Evolutionary conservation across 192 early-diverging fungal genomes (phyloP).

Genomic region (Diversispora epigaea): DNA sequence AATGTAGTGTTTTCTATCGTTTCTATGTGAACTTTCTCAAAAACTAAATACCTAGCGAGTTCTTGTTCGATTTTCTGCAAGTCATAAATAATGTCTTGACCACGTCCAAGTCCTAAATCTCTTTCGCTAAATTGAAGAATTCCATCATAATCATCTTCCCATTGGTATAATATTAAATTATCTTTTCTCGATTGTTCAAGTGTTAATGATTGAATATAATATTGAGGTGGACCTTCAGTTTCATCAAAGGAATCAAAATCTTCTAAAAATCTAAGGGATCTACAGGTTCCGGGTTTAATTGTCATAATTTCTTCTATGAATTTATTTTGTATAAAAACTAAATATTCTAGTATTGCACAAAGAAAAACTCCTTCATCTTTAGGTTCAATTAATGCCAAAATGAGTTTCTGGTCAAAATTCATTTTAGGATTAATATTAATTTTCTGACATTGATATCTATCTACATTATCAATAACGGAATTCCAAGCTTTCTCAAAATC

Average conservation of each 20-base stretch:
- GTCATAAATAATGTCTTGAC: slow-evolving; percentile 16
- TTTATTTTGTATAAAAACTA: slow-evolving; percentile 21
- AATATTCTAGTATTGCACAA: slow-evolving; percentile 18
- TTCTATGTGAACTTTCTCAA: slow-evolving; percentile 32
- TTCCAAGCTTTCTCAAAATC: slow-evolving; percentile 33
- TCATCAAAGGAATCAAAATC: background rate
- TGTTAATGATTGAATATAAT: slow-evolving; percentile 19
- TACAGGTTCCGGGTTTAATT: slow-evolving; percentile 5
- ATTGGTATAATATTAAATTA: slow-evolving; percentile 26
- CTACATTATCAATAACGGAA: background rate
- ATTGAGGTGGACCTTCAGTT: background rate
- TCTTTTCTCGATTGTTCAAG: background rate
- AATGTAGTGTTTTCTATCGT: background rate
- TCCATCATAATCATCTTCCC: background rate
- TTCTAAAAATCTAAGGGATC: slow-evolving; percentile 5
- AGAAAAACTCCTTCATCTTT: slow-evolving; percentile 14
- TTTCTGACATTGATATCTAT: slow-evolving; percentile 5
- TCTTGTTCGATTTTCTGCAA: slow-evolving; percentile 28
- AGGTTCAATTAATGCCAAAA: slow-evolving; percentile 8
- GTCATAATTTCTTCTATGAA: slow-evolving; percentile 4
- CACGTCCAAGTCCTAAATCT: background rate
- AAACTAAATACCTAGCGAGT: slow-evolving; percentile 16
- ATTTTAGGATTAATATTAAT: background rate
- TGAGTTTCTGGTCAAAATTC: background rate
- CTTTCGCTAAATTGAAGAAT: slow-evolving; percentile 25